phyloP scores from a whole-genome alignment of 306 rosid species.

The Trichosanthes cucumerina region DNA sequence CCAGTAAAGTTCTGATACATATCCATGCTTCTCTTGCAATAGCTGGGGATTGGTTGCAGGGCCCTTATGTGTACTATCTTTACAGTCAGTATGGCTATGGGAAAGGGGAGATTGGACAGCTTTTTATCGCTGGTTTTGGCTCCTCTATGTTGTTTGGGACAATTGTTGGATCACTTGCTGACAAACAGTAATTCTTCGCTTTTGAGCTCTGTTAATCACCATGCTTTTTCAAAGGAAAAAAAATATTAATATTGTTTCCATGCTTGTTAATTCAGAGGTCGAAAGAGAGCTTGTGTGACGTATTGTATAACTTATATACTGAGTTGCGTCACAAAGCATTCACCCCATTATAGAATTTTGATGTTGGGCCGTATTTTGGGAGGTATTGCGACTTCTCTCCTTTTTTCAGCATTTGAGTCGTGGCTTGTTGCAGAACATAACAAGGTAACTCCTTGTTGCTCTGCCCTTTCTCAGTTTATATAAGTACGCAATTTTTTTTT shows the following conservation, averaged over 20 bases:
- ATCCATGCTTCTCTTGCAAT: slow-evolving; percentile 26
- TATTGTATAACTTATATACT: slow-evolving; percentile 86
- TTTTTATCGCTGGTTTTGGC: slow-evolving; percentile 96
- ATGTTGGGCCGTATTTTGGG: slow-evolving; percentile 96
- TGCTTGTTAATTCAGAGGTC: slow-evolving; percentile 54
- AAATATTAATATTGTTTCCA: background rate
- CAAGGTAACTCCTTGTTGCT: slow-evolving; percentile 41
- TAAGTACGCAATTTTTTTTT: background rate
- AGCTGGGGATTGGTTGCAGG: slow-evolving; percentile 99
- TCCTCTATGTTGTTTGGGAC: slow-evolving; percentile 97
- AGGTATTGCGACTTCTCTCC: slow-evolving; percentile 88
- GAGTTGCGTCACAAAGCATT: slow-evolving; percentile 93
- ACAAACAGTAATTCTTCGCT: slow-evolving; percentile 66
- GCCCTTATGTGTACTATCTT: slow-evolving; percentile 96
- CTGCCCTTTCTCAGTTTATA: background rate
- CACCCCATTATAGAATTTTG: slow-evolving; percentile 70
- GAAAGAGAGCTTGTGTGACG: slow-evolving; percentile 94
- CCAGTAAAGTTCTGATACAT: background rate
- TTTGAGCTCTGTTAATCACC: background rate
- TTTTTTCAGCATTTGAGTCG: slow-evolving; percentile 89
- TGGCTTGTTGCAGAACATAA: slow-evolving; percentile 98
- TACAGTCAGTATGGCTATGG: slow-evolving; percentile 78
- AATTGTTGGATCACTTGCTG: slow-evolving; percentile 94
- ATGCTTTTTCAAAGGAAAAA: background rate
- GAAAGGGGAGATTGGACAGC: slow-evolving; percentile 92